Percentiles rank a stretch among this genome's conserved stretches.
phyloP scores from a whole-genome alignment of 305 asterid species.

The Petunia hybrid region DNA sequence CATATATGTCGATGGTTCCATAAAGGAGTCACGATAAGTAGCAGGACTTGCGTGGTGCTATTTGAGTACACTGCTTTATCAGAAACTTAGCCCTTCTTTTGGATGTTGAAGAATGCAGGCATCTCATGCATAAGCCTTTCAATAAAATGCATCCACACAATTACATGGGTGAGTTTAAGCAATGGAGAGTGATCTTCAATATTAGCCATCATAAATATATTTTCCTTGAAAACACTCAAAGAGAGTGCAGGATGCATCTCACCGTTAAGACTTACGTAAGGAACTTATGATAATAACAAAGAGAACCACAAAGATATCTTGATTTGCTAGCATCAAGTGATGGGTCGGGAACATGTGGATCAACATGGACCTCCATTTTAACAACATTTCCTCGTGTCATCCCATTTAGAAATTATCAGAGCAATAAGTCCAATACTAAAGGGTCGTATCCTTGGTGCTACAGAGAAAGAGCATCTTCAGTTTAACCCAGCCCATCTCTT shows the following conservation, averaged over 20 bases:
- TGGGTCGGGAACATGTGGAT: neutral
- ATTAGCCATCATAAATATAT: neutral
- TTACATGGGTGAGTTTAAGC: neutral
- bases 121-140: constrained; percentile 6
- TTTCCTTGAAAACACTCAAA: neutral
- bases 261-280: constrained; percentile 5
- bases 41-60: neutral
- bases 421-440: constrained; percentile 9
- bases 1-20: neutral
- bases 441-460: constrained; percentile 7
- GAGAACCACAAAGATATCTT: constrained; percentile 13
- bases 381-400: neutral
- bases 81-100: constrained; percentile 20
- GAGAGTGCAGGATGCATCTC: constrained; percentile 25
- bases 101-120: constrained; percentile 7
- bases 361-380: constrained; percentile 9
- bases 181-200: constrained; percentile 14
- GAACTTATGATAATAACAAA: neutral
- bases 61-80: neutral
- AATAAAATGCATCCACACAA: constrained; percentile 2
- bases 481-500: constrained; percentile 85
- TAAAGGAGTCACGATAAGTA: neutral
- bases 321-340: constrained; percentile 27
- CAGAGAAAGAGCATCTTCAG: constrained; percentile 35
- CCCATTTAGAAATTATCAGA: neutral